A percentile compares a stretch with the other conserved stretches of the same genome.
Conservation (phyloP, 2,329 filamentous ascomycete genomes). For the Hymenoscyphus fructigenus region DNA sequence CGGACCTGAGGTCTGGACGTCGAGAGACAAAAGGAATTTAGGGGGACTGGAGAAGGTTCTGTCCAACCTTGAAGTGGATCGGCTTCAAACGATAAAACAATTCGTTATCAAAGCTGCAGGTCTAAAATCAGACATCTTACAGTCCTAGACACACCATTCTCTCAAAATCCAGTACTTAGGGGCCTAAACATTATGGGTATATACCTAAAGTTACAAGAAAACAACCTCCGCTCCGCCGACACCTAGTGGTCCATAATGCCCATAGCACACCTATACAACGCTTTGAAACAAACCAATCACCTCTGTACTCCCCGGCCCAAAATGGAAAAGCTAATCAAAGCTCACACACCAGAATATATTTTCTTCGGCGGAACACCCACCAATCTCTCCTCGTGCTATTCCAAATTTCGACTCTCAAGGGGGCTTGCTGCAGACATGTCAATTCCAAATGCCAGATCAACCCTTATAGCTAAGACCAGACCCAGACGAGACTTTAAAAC, state of each 20-base stretch:
- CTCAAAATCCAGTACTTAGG: not conserved
- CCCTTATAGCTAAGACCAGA: not conserved
- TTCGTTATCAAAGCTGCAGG: too few relatives aligned
- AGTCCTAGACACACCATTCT: not conserved
- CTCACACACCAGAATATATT: slow-evolving; percentile 3
- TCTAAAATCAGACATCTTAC: too few relatives aligned
- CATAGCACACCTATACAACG: not conserved
- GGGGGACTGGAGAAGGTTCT: too few relatives aligned
- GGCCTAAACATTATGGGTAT: not conserved
- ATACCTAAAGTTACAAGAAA: not conserved
- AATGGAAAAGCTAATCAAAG: slow-evolving; percentile 8
- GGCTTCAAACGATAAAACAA: too few relatives aligned
- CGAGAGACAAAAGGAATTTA: too few relatives aligned
- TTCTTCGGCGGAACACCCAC: slow-evolving; percentile 8
- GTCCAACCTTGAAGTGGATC: too few relatives aligned
- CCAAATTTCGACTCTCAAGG: not conserved
- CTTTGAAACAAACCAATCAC: not conserved
- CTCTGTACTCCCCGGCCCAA: slow-evolving; percentile 1
- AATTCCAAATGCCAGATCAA: not conserved
- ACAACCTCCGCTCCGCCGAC: not conserved
- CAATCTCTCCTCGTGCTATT: not conserved
- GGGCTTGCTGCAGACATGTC: too few relatives aligned
- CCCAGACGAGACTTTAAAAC: not conserved
- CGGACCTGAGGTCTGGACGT: too few relatives aligned
- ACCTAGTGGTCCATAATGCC: not conserved